Percentiles rank a stretch among this genome's conserved stretches.
Conservation (phyloP, 108 stramenopile species). For the Nitzschia palea region DNA sequence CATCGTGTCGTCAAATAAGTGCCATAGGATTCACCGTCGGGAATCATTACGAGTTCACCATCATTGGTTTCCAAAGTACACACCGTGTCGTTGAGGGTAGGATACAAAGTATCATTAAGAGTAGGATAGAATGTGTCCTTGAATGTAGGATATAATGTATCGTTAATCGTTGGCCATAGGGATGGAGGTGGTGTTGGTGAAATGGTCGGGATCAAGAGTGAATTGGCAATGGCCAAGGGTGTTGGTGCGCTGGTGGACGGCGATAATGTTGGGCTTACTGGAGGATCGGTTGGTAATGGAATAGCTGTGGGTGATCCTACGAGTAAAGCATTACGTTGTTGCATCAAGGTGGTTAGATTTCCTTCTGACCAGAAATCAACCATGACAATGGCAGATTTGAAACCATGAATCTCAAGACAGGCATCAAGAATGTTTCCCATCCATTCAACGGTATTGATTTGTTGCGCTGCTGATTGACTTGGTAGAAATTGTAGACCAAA, state of each 20-base stretch:
- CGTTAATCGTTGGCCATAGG: no score
- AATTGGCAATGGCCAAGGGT: no score
- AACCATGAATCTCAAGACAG: constrained; percentile 24
- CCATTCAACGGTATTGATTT: constrained; percentile 41
- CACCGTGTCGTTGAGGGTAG: no score
- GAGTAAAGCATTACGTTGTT: constrained; percentile 38
- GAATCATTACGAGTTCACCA: neutral
- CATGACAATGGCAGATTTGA: constrained; percentile 34
- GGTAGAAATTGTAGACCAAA: constrained; percentile 27
- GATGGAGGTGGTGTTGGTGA: no score
- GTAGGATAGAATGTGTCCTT: no score
- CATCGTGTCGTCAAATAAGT: constrained; percentile 7
- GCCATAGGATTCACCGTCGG: constrained; percentile 10
- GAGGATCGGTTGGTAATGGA: neutral
- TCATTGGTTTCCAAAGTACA: constrained; percentile 4
- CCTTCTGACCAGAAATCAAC: constrained; percentile 77
- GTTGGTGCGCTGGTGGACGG: no score
- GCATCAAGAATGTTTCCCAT: constrained; percentile 30
- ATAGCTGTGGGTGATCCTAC: neutral
- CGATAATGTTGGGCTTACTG: neutral
- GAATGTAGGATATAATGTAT: no score
- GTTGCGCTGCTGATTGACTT: constrained; percentile 25
- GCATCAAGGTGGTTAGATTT: constrained; percentile 38
- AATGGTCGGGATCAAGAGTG: no score
- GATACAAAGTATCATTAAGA: no score